phyloP scores from a whole-genome alignment of 1,139 yeast genomes.

The Insectozyma bohioensis region DNA sequence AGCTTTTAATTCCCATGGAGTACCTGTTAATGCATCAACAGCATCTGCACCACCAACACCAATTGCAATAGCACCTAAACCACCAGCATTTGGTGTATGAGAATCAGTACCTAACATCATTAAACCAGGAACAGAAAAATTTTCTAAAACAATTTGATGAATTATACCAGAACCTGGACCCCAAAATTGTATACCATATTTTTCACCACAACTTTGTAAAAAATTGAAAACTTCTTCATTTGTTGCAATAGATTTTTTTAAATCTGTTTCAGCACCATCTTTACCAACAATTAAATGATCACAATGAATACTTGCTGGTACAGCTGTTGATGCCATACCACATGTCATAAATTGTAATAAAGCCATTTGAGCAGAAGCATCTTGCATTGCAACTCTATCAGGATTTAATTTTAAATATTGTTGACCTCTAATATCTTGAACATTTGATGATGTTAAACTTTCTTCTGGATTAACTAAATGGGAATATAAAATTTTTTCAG shows the following conservation, averaged over 20 bases:
- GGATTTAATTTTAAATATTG: conserved; percentile 88
- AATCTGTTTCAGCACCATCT: conserved; percentile 82
- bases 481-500: conserved; percentile 91
- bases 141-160: conserved; percentile 95
- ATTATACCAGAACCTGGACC: conserved; percentile 99
- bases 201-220: conserved; percentile 83
- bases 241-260: conserved; percentile 70
- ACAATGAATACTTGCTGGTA: conserved; percentile 95
- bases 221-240: conserved; percentile 95
- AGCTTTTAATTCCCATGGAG: conserved; percentile 99
- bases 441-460: conserved; percentile 51
- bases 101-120: conserved; percentile 98
- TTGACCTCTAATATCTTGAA: conserved; percentile 70
- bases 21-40: conserved; percentile 92
- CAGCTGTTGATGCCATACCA: conserved; percentile 81
- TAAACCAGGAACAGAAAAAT: conserved; percentile 90
- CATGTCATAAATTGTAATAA: conserved; percentile 95
- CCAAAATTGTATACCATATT: conserved; percentile 97
- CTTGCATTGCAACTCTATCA: conserved; percentile 99
- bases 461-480: conserved; percentile 89
- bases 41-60: conserved; percentile 99
- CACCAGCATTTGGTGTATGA: conserved; percentile 98
- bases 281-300: conserved; percentile 97
- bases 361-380: conserved; percentile 98
- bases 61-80: conserved; percentile 93